Percentiles rank a stretch among this genome's conserved stretches.
Conservation (phyloP, 306 rosid species). For the Comarum palustre region DNA sequence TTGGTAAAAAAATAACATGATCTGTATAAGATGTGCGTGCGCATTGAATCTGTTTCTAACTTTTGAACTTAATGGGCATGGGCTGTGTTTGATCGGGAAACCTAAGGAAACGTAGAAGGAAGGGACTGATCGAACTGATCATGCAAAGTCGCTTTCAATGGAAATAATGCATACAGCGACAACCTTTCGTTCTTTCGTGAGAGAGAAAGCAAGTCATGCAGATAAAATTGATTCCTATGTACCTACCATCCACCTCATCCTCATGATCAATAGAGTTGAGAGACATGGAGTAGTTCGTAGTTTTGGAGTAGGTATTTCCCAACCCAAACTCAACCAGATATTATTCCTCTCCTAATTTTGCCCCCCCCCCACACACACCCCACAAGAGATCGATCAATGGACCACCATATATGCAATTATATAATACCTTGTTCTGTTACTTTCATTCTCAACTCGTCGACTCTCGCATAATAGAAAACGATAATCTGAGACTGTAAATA, state of each 20-base stretch:
- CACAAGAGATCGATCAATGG: slow-evolving; percentile 27
- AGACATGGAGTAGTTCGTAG: slow-evolving; percentile 50
- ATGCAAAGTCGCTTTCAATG: slow-evolving; percentile 26
- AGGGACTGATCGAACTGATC: not conserved
- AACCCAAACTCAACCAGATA: slow-evolving; percentile 41
- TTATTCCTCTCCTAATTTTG: slow-evolving; percentile 34
- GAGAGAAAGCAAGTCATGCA: slow-evolving; percentile 17
- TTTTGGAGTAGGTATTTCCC: slow-evolving; percentile 57
- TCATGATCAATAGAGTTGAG: slow-evolving; percentile 25
- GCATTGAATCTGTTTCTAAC: slow-evolving; percentile 11
- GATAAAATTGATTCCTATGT: slow-evolving; percentile 43
- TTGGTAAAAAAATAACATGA: not conserved
- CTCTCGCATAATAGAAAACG: not conserved
- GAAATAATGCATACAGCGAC: slow-evolving; percentile 20
- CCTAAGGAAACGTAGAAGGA: slow-evolving; percentile 8
- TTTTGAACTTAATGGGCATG: slow-evolving; percentile 21
- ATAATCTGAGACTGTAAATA: not conserved
- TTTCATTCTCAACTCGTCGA: not conserved
- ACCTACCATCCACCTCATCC: slow-evolving; percentile 34
- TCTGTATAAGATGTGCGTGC: not conserved
- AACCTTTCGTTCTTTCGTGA: slow-evolving; percentile 7
- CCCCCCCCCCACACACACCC: slow-evolving; percentile 45
- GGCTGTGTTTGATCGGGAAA: slow-evolving; percentile 8
- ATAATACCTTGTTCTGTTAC: not conserved
- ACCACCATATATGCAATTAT: slow-evolving; percentile 34